Conservation (phyloP, 169 alveolate species). For the Plasmodium inui region DNA sequence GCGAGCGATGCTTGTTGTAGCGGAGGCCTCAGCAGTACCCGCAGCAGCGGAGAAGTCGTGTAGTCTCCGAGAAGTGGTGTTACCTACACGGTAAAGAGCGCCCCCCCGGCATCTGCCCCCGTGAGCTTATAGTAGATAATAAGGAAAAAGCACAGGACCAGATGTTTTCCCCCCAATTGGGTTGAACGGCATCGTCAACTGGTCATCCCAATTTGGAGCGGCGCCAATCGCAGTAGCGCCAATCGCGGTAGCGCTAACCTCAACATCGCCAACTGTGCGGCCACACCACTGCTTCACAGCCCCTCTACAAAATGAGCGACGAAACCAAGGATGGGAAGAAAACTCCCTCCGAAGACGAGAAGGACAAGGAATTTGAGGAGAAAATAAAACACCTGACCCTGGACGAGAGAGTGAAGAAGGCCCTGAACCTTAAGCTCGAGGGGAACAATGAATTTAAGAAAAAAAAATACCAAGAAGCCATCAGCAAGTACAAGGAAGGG, state of each 20-base stretch:
- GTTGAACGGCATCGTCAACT: not conserved
- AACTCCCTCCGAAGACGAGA: not conserved
- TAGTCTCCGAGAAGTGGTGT: not conserved
- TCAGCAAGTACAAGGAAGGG: constrained; percentile 39
- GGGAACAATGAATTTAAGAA: constrained; percentile 68
- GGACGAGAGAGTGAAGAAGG: constrained; percentile 35
- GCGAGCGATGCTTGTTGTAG: not conserved
- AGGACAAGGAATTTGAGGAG: constrained; percentile 53
- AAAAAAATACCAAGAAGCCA: constrained; percentile 37
- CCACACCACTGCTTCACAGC: not conserved
- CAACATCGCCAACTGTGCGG: not conserved
- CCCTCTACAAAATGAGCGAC: not conserved
- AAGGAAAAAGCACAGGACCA: not conserved
- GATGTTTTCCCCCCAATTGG: not conserved
- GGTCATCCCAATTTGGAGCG: not conserved
- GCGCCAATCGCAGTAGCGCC: not conserved
- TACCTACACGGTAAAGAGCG: not conserved
- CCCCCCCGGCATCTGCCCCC: not conserved
- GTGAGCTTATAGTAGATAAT: not conserved
- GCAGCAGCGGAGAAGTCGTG: not conserved
- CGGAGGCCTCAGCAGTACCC: not conserved
- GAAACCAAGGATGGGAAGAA: constrained; percentile 9
- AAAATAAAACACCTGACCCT: constrained; percentile 17
- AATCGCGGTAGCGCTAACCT: no score
- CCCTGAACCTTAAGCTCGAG: constrained; percentile 42